Base-by-base conservation (phyloP, 2,329 filamentous ascomycete genomes). In the Fusarium clavum region DNA sequence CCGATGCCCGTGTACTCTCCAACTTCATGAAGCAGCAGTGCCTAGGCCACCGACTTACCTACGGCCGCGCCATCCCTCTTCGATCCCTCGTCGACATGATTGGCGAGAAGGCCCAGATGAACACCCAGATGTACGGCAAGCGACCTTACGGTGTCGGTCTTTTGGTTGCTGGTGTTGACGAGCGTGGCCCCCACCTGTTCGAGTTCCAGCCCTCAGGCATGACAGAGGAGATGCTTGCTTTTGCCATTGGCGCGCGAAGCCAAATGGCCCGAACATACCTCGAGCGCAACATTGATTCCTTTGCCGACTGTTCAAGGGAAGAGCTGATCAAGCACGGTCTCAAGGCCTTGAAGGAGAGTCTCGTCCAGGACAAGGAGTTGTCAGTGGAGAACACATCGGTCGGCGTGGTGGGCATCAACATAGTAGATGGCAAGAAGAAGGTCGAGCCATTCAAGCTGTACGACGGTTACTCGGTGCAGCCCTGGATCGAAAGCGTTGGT, bases 1-100 rank as follows among this genome's bases (percentile, higher is more conserved):
- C 95, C 63, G 96, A 99, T 83, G 96, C 95, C 79, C 96, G 96
- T 78, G 96, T 99, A 76, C 94, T 99, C 76, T 98, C 94, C 87
- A 99, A 99, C 89, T 99, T 98, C 87, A 98, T 99, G 95, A 98
- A 98, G 87, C 94, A 97, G 84, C 96, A 98, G 85, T 97, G 94
- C 70, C 93, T 99, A 77, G 92, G 93, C 77, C 95, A 96, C 77
- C 94, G 95, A 81, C 91, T 99, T 76, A 97, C 94, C 61, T 98
- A 97, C 85, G 95, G 93, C 83, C 94, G 96, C 73, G 90, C 94
- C 73, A 96, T 99, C 80, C 93, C 94, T 32, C 86, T 98, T 79
- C 91, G 94, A 78, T 92, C 92, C 69, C 93, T 98, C 76, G 94
- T 97, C 74, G 88, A 90, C 72, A 92, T 95, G 82, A 98, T 99